Evolutionary conservation across 2,329 filamentous ascomycete species (phyloP).

Genomic region (Pseudogymnoascus sp.): DNA sequence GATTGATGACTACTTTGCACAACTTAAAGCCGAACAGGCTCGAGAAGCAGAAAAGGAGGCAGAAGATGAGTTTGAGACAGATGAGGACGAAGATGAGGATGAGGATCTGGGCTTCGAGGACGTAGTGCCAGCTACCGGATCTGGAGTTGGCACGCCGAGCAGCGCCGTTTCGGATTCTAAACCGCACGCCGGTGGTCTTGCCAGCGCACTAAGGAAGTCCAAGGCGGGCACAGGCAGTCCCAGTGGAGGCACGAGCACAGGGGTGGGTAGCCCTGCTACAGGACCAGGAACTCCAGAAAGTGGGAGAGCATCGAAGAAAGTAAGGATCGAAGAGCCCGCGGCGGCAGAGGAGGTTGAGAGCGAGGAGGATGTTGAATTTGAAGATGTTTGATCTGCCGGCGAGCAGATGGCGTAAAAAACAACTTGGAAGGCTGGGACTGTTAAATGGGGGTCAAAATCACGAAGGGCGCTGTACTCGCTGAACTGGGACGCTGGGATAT

Average conservation of each 20-base stretch:
- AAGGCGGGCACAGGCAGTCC: constrained; percentile 18
- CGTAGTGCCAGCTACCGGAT: constrained; percentile 24
- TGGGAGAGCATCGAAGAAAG: constrained; percentile 46
- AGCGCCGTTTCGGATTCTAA: constrained; percentile 15
- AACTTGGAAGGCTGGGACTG: neutral
- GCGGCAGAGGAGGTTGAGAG: constrained; percentile 35
- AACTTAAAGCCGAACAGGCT: constrained; percentile 52
- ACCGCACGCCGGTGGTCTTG: constrained; percentile 11
- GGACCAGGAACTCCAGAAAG: constrained; percentile 33
- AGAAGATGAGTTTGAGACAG: constrained; percentile 42
- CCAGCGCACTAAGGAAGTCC: constrained; percentile 24
- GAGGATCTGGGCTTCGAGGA: constrained; percentile 40
- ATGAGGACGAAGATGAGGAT: constrained; percentile 38
- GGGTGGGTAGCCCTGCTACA: constrained; percentile 26
- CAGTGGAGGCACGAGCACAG: constrained; percentile 25
- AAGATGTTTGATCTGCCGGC: constrained; percentile 37
- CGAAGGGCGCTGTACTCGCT: neutral
- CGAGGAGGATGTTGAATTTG: constrained; percentile 50
- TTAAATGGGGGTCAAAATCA: neutral
- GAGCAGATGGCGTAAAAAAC: neutral
- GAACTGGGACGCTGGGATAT: neutral
- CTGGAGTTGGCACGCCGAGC: constrained; percentile 20
- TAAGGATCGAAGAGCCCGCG: constrained; percentile 44
- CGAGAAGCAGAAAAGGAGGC: constrained; percentile 39
- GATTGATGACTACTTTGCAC: constrained; percentile 60